Conservation (phyloP, 805 yeast genomes). For the Myxozyma sirexii region DNA sequence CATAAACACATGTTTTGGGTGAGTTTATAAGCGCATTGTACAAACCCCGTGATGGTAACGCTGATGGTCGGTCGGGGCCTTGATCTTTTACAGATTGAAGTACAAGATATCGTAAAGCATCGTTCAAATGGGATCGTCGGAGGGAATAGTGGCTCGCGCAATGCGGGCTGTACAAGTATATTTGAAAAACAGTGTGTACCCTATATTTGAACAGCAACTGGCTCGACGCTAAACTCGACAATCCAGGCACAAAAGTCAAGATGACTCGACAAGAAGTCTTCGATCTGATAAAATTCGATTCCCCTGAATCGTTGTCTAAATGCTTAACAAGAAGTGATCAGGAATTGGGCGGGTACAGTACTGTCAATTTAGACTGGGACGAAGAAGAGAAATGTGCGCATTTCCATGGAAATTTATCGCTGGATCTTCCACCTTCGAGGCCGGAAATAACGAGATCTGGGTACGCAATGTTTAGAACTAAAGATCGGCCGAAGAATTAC, state of each 20-base stretch:
- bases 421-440: conserved; percentile 65
- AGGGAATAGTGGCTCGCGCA: conserved; percentile 18
- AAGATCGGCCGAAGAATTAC: conserved; percentile 57
- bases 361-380: conserved; percentile 54
- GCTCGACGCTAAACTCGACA: background rate
- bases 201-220: too few relatives aligned
- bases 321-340: conserved; percentile 68
- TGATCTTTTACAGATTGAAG: too few relatives aligned
- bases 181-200: conserved; percentile 2
- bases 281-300: conserved; percentile 61
- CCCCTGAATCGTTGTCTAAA: conserved; percentile 52
- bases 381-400: conserved; percentile 54
- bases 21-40: background rate
- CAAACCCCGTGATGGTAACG: background rate
- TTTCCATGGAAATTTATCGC: conserved; percentile 69
- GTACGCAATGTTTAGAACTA: conserved; percentile 82
- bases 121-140: background rate
- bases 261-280: conserved; percentile 37
- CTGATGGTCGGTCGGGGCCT: too few relatives aligned
- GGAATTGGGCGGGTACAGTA: conserved; percentile 78
- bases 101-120: too few relatives aligned
- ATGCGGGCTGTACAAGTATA: background rate
- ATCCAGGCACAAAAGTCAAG: conserved; percentile 12
- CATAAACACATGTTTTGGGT: background rate
- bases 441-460: conserved; percentile 69